These are phyloP conservation scores for Saposhnikovia divaricata DNA, from an alignment of 129 eudicot species.

Conservation along the genomic window DNA sequence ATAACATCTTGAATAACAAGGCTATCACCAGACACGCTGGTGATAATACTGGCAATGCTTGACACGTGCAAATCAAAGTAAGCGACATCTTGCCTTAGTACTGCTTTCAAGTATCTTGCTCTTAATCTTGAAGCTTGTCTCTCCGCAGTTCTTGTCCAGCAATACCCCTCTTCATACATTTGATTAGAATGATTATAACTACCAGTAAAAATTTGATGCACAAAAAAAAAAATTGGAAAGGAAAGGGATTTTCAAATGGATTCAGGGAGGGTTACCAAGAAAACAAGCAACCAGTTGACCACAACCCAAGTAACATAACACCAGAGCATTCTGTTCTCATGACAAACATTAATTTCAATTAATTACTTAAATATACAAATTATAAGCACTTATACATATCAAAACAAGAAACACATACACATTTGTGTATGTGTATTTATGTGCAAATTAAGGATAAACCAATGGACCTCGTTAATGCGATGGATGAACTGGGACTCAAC, in stretches of 20 bases:
- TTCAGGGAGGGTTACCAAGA: constrained; percentile 22
- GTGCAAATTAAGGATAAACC: no score
- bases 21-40: constrained; percentile 43
- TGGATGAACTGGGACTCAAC: constrained; percentile 10
- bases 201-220: background rate
- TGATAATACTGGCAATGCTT: constrained; percentile 32
- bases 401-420: background rate
- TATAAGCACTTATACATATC: no score
- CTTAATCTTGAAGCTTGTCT: constrained; percentile 48
- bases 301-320: constrained; percentile 38
- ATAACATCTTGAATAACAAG: constrained; percentile 44
- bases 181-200: background rate
- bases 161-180: constrained; percentile 34
- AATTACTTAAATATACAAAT: background rate
- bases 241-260: background rate
- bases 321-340: constrained; percentile 32
- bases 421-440: no score
- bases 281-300: constrained; percentile 31
- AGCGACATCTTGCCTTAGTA: constrained; percentile 46
- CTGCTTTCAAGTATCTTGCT: constrained; percentile 40
- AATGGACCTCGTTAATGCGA: constrained; percentile 25
- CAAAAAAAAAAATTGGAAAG: background rate
- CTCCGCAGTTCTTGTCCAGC: constrained; percentile 50
- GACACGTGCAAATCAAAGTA: constrained; percentile 40
- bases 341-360: background rate